Evolutionary conservation across 2,329 filamentous ascomycete species (phyloP).

Genomic region (Cercospora zeina): DNA sequence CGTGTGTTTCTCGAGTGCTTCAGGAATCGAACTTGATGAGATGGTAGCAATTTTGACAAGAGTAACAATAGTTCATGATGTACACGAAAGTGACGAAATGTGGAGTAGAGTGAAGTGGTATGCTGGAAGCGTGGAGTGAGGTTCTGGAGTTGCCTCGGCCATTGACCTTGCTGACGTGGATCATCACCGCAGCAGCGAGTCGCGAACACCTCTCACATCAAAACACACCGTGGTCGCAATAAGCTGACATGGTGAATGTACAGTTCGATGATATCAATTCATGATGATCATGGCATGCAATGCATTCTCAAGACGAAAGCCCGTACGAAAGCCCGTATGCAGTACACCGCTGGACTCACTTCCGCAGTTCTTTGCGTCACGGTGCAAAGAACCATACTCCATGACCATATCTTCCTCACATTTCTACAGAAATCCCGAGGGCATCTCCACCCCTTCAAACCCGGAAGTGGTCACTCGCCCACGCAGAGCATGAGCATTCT

Average conservation of each 20-base stretch:
- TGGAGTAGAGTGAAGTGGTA: neutral
- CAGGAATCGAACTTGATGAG: neutral
- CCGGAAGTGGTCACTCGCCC: too few species aligned
- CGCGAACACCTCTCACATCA: neutral
- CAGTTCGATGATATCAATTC: too few species aligned
- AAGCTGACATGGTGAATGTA: neutral
- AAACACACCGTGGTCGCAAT: neutral
- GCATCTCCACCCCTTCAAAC: too few species aligned
- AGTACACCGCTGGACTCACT: too few species aligned
- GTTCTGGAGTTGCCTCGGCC: slow-evolving; percentile 14
- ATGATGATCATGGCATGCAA: too few species aligned
- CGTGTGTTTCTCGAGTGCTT: neutral
- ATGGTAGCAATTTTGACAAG: neutral
- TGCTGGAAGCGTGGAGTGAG: neutral
- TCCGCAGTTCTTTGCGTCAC: too few species aligned
- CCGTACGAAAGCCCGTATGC: too few species aligned
- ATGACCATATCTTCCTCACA: too few species aligned
- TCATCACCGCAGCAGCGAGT: slow-evolving; percentile 9
- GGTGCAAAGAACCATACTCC: too few species aligned
- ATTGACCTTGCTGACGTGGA: slow-evolving; percentile 1
- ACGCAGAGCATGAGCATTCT: neutral
- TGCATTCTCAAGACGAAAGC: too few species aligned
- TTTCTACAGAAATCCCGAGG: too few species aligned
- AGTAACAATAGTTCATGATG: neutral
- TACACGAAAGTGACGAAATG: neutral